Percentiles rank a stretch among this genome's conserved stretches.
These are phyloP conservation scores for Solanum virginianum DNA, from an alignment of 257 asterid genomes.

Conservation along the genomic window DNA sequence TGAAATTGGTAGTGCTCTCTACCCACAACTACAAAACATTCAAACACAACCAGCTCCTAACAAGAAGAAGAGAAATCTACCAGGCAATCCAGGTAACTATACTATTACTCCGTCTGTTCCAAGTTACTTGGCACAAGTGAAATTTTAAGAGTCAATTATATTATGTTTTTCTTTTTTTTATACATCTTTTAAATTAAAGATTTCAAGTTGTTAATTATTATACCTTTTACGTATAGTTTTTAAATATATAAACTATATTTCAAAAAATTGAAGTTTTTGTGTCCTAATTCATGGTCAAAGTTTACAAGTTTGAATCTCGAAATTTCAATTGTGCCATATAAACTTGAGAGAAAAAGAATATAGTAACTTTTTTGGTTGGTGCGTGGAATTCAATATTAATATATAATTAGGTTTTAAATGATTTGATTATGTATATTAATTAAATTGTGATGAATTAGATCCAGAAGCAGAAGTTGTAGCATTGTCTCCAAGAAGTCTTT, in stretches of 20 bases:
- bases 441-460: constrained; percentile 14
- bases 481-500: constrained; percentile 40
- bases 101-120: background rate
- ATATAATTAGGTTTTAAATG: background rate
- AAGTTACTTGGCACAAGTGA: background rate
- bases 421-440: background rate
- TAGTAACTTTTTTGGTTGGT: background rate
- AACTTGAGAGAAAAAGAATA: background rate
- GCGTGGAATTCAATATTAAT: background rate
- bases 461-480: constrained; percentile 71
- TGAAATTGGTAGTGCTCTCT: constrained; percentile 20
- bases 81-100: constrained; percentile 57
- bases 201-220: background rate
- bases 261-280: background rate
- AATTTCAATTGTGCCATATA: background rate
- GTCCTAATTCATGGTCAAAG: background rate
- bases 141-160: background rate
- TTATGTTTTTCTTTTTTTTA: background rate
- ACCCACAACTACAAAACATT: background rate
- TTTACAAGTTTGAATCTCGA: background rate
- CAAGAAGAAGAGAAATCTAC: constrained; percentile 61
- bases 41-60: constrained; percentile 20
- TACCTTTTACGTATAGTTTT: no score
- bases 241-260: no score
- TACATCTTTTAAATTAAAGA: background rate